A percentile compares a stretch with the other conserved stretches of the same genome.
phyloP scores from a whole-genome alignment of 1,139 yeast species.

The Yamadazyma diddensiae region DNA sequence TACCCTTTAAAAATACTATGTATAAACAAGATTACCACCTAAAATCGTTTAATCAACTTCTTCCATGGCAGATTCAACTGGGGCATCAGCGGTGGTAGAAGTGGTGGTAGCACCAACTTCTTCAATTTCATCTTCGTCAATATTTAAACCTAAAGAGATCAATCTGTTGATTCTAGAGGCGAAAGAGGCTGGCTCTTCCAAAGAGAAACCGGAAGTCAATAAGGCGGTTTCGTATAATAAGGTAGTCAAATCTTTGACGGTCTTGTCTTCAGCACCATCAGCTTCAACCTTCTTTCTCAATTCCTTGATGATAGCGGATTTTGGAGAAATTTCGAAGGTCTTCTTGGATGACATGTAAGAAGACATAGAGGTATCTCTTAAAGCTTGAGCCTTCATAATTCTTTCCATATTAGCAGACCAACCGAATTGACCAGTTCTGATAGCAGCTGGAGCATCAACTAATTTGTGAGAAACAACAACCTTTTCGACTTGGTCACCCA shows the following conservation, averaged over 20 bases:
- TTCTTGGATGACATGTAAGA: constrained; percentile 99
- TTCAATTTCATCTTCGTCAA: constrained; percentile 81
- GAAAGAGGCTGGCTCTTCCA: constrained; percentile 97
- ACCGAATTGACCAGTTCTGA: constrained; percentile 99
- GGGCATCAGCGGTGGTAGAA: constrained; percentile 58
- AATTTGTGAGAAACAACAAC: constrained; percentile 97
- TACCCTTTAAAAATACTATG: constrained; percentile 4
- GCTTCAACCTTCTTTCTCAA: constrained; percentile 94
- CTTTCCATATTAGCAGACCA: constrained; percentile 99
- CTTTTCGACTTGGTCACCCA: constrained; percentile 99
- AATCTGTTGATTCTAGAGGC: constrained; percentile 98
- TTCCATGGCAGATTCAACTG: constrained; percentile 96
- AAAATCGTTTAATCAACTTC: constrained; percentile 81
- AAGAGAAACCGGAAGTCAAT: constrained; percentile 97
- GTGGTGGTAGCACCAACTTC: constrained; percentile 49
- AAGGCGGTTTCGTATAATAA: constrained; percentile 96
- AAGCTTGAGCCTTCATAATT: constrained; percentile 99
- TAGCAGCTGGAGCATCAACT: constrained; percentile 99
- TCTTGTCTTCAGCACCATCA: constrained; percentile 97
- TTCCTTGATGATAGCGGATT: constrained; percentile 91
- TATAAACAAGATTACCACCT: constrained; percentile 9
- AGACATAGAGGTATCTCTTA: constrained; percentile 98
- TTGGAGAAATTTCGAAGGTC: constrained; percentile 98
- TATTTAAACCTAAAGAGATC: constrained; percentile 96
- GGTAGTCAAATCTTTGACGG: constrained; percentile 96